These are phyloP conservation scores for Debaryomyces maramus DNA, from an alignment of 805 yeast species.

Conservation along the genomic window DNA sequence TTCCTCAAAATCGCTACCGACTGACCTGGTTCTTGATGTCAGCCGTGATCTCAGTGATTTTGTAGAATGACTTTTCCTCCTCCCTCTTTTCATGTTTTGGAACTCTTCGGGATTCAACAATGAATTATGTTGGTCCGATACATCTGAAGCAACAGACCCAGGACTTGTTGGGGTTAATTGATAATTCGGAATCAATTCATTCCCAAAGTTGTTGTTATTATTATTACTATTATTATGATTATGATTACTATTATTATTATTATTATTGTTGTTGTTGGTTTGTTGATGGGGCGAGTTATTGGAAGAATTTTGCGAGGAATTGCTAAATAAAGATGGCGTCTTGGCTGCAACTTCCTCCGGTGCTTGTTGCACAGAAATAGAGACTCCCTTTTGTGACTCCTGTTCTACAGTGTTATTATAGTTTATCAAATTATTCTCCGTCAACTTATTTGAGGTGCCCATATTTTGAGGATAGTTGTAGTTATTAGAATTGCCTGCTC, in stretches of 20 bases:
- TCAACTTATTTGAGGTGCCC: constrained; percentile 15
- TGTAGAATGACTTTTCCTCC: constrained; percentile 33
- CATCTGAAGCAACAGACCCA: constrained; percentile 16
- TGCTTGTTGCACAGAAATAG: constrained; percentile 25
- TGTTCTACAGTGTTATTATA: constrained; percentile 8
- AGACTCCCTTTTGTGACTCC: constrained; percentile 13
- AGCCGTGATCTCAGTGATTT: constrained; percentile 26
- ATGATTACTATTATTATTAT: constrained; percentile 4
- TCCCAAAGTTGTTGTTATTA: background rate
- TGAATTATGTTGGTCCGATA: constrained; percentile 9
- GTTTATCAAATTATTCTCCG: constrained; percentile 10
- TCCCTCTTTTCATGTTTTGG: constrained; percentile 41
- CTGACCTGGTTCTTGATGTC: constrained; percentile 23
- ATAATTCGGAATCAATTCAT: constrained; percentile 15
- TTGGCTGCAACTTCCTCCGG: constrained; percentile 44
- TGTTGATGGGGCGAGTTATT: constrained; percentile 18
- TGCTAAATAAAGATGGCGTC: constrained; percentile 59
- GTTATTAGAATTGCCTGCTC: constrained; percentile 8
- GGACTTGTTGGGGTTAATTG: constrained; percentile 15
- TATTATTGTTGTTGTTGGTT: background rate
- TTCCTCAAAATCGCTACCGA: constrained; percentile 18
- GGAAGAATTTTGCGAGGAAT: constrained; percentile 42
- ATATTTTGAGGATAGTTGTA: constrained; percentile 13
- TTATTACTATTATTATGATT: too few relatives aligned
- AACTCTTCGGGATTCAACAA: constrained; percentile 38